Evolutionary conservation across 2,329 filamentous ascomycete genomes (phyloP), one percentile per base, ranked within the genome.

Genomic region (Botryosphaeria agaves): DNA sequence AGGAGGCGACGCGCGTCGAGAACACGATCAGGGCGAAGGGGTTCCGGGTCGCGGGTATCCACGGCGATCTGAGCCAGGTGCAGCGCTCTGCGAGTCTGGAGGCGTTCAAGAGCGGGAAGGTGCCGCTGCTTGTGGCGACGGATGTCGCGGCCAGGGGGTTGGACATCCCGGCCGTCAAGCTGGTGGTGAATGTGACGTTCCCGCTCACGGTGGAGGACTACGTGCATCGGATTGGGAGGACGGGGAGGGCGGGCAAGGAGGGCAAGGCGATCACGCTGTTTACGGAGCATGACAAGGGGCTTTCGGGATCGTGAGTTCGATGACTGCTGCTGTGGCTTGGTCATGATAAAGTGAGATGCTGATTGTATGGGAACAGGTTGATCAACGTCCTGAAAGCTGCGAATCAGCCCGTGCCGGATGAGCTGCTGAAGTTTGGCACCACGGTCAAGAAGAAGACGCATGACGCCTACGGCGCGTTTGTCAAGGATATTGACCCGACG

Each of bases 391-490:
- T 98, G 38, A 91, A 80, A 57, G 81, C 75, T n/a, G 85, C 89
- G 15, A 82, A 83, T 40, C 89, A 98, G 56, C 67, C 74, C 8
- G 82, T 98, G 1, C 89, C 89, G 2, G 83, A 93, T 26, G 79
- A 82, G 16, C 62, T 98, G 21, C 64, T 95, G 52, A 94, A 92
- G 59, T 98, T 94, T 43, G 89, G 89, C 45, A 92, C 84, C 14
- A 95, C 87, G 1, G 89, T 98, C 31, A 98, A 95, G 72, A 94
- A 92, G 72, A 95, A 95, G 83, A 71, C 75, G 29, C 89, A 98
- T 59, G 80, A 84, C 47, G 79, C 81, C 28, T 98, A 95, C 49
- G 89, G 89, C 34, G 83, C 84, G 18, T 95, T 95, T 52, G 93
- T 80, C 66, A 93, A 89, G 57, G 83, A 94, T 44, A 74, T 81